A percentile compares a stretch with the other conserved stretches of the same genome.
Conservation (phyloP, 1,139 yeast species). For the Taphrina confusa region DNA sequence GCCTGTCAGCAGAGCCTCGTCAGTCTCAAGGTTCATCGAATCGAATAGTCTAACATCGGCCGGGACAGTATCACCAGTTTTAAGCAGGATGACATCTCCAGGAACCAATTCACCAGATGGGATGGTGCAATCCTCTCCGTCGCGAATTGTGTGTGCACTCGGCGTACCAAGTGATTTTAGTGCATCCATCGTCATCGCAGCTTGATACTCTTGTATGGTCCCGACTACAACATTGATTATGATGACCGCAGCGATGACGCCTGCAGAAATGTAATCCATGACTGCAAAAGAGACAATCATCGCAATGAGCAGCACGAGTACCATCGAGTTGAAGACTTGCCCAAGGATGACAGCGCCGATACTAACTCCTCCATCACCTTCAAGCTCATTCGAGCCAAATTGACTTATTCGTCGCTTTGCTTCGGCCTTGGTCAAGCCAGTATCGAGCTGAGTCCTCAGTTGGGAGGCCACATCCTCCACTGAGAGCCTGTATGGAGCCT, state of each 20-base stretch:
- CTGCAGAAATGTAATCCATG: slow-evolving; percentile 79
- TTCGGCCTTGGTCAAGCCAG: slow-evolving; percentile 54
- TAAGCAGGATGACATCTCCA: slow-evolving; percentile 67
- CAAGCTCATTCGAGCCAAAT: slow-evolving; percentile 64
- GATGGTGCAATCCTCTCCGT: slow-evolving; percentile 61
- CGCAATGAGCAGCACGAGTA: slow-evolving; percentile 68
- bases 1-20: slow-evolving; percentile 78
- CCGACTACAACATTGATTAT: slow-evolving; percentile 68
- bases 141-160: slow-evolving; percentile 66
- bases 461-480: slow-evolving; percentile 6
- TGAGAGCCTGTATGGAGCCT: slow-evolving; percentile 5
- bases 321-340: slow-evolving; percentile 80
- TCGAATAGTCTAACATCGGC: slow-evolving; percentile 70
- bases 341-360: slow-evolving; percentile 60
- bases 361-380: slow-evolving; percentile 63
- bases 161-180: slow-evolving; percentile 70
- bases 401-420: slow-evolving; percentile 47
- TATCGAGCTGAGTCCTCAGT: slow-evolving; percentile 41
- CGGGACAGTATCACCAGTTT: slow-evolving; percentile 77
- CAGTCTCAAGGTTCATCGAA: slow-evolving; percentile 70
- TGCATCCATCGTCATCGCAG: slow-evolving; percentile 81
- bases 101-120: slow-evolving; percentile 74
- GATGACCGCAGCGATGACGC: slow-evolving; percentile 74
- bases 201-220: slow-evolving; percentile 67
- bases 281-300: slow-evolving; percentile 76